Conservation (phyloP, 768 basidiomycete species). For the Amanita exitialis region DNA sequence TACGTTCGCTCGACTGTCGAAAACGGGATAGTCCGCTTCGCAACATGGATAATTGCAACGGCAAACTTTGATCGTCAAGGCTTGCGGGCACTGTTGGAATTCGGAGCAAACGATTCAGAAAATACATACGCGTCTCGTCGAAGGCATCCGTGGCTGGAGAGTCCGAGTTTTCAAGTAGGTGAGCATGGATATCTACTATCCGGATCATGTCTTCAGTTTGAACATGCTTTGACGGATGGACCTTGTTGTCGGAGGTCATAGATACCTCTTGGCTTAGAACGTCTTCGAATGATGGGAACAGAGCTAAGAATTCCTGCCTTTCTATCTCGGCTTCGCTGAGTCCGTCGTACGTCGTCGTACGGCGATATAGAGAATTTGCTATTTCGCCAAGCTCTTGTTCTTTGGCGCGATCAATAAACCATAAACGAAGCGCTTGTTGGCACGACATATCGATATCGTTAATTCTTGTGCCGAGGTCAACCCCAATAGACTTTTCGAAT, state of each 20-base stretch:
- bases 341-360: slow-evolving; percentile 40
- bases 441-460: slow-evolving; percentile 39
- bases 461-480: slow-evolving; percentile 20
- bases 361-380: slow-evolving; percentile 70
- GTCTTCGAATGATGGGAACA: slow-evolving; percentile 84
- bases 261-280: slow-evolving; percentile 25
- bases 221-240: slow-evolving; percentile 17
- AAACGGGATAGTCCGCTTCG: slow-evolving; percentile 27
- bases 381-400: slow-evolving; percentile 54
- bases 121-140: slow-evolving; percentile 6
- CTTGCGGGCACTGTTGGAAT: slow-evolving; percentile 15
- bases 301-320: slow-evolving; percentile 68
- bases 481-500: slow-evolving; percentile 33
- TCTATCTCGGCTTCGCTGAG: slow-evolving; percentile 67
- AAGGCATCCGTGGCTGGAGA: slow-evolving; percentile 4
- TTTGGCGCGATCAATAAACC: slow-evolving; percentile 72
- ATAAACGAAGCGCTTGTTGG: slow-evolving; percentile 67
- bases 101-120: slow-evolving; percentile 20
- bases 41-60: slow-evolving; percentile 43
- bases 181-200: slow-evolving; percentile 39
- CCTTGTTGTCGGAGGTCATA: slow-evolving; percentile 4
- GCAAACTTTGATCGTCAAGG: slow-evolving; percentile 42
- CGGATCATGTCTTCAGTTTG: slow-evolving; percentile 22
- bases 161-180: slow-evolving; percentile 21
- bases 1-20: slow-evolving; percentile 9